Conservation (phyloP, 441 rosid genomes). For the Gossypium gossypioides region DNA sequence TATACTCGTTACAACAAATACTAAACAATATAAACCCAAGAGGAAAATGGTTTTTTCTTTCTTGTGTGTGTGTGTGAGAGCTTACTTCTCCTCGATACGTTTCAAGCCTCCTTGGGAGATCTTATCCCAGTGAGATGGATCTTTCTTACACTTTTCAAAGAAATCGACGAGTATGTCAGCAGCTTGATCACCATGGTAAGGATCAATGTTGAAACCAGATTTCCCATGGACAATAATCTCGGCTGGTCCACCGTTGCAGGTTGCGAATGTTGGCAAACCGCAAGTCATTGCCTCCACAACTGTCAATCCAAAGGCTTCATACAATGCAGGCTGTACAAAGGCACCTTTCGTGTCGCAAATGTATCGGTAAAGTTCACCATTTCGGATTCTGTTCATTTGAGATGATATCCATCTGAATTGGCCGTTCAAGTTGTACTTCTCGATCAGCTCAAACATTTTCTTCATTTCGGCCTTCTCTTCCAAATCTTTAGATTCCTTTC, state of each 20-base stretch:
- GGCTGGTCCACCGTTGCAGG: conserved; percentile 90
- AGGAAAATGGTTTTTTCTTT: no score
- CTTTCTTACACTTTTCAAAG: conserved; percentile 62
- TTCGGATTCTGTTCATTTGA: conserved; percentile 72
- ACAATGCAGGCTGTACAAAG: conserved; percentile 66
- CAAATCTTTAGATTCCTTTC: conserved; percentile 68
- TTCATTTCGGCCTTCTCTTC: conserved; percentile 87
- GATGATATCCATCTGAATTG: conserved; percentile 94
- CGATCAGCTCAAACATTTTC: conserved; percentile 59
- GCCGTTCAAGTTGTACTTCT: conserved; percentile 61
- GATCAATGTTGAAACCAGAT: conserved; percentile 85
- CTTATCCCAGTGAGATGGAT: conserved; percentile 59
- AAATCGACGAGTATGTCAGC: conserved; percentile 60
- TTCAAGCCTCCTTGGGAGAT: conserved; percentile 69
- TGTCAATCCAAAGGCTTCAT: conserved; percentile 69
- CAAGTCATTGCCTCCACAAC: conserved; percentile 31
- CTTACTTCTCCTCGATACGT: conserved; percentile 79
- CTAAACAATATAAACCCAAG: no score
- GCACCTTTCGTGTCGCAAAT: conserved; percentile 62
- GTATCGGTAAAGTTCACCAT: conserved; percentile 60
- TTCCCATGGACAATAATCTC: conserved; percentile 28
- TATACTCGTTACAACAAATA: background rate
- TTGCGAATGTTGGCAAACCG: conserved; percentile 34
- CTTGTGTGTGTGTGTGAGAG: background rate
- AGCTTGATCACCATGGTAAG: conserved; percentile 85